Evolutionary conservation across 2,329 filamentous ascomycete genomes (phyloP), one percentile per base, ranked within the genome.

Genomic region (Cercospora zeae-maydis): DNA sequence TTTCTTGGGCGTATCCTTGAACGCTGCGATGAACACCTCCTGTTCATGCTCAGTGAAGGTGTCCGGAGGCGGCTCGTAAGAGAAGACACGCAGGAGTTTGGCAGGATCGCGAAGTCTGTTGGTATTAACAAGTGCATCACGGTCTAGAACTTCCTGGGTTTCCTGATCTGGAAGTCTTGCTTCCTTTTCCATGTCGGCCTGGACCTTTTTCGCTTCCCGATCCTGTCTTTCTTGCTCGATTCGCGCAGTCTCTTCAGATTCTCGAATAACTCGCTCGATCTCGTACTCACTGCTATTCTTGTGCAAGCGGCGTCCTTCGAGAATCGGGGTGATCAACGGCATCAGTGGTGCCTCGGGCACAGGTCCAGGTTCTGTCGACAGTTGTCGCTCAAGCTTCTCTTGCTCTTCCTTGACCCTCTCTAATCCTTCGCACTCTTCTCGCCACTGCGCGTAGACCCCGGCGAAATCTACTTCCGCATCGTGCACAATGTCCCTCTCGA

Each of bases 1-100:
- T 72, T 92, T 90, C 80, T 95, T 95, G 0, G 90, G 89, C 62
- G 84, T 85, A 65, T 91, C 88, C 56, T 90, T 81, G 71, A 92
- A 93, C 10, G 86, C 83, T 69, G 88, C 87, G 68, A 92, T 88
- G 72, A 95, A 92, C 30, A 84, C 80, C 49, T 84, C 82, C 37
- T 85, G 82, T 74, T 95, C 91, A 66, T 89, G 85, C 16, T 85
- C 81, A 0, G 85, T 89, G 75, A 93, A 93, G 71, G 92, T 91
- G 72, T 91, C 87, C 58, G 87, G 80, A 4, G 88, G 87, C 11
- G 89, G 88, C 52, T 91, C 82, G 55, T 90, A 88, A 62, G 91
- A 85, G 80, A 89, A 92, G 13, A 86, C 81, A 2, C 85, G 81
- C 8, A 92, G 86, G 11, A 91, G 85, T 71, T 85, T 83, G 58